These are phyloP conservation scores for Alternaria sp. DNA, from an alignment of 2,329 filamentous ascomycete species.

Conservation along the genomic window DNA sequence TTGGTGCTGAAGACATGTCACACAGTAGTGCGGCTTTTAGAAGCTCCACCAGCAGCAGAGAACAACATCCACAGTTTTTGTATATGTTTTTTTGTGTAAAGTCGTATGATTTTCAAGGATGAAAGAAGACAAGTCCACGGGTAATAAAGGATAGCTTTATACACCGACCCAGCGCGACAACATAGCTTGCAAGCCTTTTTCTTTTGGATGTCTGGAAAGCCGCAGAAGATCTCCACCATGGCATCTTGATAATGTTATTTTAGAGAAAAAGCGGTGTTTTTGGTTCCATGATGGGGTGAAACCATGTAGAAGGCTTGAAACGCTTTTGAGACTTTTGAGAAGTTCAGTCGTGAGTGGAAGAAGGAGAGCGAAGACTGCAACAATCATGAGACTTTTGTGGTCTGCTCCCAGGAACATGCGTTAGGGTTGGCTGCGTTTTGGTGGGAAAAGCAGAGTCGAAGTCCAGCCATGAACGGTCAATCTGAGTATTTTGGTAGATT, in stretches of 20 bases:
- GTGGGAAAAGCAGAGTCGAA: background rate
- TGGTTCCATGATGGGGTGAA: background rate
- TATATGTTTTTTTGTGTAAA: background rate
- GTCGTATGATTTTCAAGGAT: background rate
- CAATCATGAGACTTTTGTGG: background rate
- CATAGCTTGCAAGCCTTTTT: background rate
- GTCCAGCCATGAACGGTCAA: background rate
- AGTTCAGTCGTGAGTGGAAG: background rate
- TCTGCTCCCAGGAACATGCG: background rate
- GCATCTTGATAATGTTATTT: background rate
- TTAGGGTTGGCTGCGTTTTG: too few species aligned
- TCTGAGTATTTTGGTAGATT: background rate
- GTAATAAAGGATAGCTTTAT: background rate
- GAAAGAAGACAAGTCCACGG: background rate
- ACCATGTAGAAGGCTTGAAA: too few species aligned
- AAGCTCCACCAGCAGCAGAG: background rate
- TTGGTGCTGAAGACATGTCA: background rate
- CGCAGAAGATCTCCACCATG: background rate
- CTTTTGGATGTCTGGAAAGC: background rate
- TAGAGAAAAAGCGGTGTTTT: background rate
- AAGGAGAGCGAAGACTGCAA: background rate
- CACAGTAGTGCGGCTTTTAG: rapidly evolving
- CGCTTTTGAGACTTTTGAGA: background rate
- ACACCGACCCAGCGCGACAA: background rate
- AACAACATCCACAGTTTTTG: background rate